Evolutionary conservation across 257 asterid species (phyloP).

Genomic region (Petunia axillaris): DNA sequence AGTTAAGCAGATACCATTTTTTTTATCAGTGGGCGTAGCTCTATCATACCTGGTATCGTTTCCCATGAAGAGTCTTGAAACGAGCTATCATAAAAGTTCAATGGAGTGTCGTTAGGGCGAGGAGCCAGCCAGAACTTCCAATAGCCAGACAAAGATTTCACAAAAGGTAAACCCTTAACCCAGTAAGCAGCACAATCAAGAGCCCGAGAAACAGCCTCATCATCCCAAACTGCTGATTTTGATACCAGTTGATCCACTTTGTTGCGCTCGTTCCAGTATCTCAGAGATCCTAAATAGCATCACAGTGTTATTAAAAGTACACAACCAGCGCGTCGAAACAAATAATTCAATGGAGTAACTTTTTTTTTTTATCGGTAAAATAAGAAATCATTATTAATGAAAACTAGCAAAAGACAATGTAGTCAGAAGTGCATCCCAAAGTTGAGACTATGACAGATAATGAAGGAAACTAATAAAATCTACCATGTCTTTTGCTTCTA

Average conservation of each 20-base stretch:
- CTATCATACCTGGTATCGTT: conserved; percentile 73
- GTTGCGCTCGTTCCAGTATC: conserved; percentile 89
- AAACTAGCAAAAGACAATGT: no score
- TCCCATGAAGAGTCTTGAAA: conserved; percentile 86
- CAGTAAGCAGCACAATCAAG: conserved; percentile 85
- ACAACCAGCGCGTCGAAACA: neutral
- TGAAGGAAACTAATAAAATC: no score
- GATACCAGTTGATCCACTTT: conserved; percentile 63
- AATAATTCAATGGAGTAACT: neutral
- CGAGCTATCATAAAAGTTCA: conserved; percentile 55
- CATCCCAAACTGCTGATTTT: conserved; percentile 88
- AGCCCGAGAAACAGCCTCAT: conserved; percentile 70
- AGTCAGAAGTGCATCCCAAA: no score
- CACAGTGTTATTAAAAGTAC: neutral
- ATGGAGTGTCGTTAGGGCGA: conserved; percentile 58
- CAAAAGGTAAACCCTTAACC: conserved; percentile 85
- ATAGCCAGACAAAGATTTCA: conserved; percentile 79
- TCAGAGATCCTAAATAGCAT: conserved; percentile 65
- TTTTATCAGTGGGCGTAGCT: neutral
- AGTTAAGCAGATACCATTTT: neutral
- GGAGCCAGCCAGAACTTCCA: conserved; percentile 82
- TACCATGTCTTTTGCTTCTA: no score
- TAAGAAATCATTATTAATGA: no score
- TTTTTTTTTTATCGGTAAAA: no score
- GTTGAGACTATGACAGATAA: no score